Conservation (phyloP, 352 stramenopile species). For the Phytophthora sp. region DNA sequence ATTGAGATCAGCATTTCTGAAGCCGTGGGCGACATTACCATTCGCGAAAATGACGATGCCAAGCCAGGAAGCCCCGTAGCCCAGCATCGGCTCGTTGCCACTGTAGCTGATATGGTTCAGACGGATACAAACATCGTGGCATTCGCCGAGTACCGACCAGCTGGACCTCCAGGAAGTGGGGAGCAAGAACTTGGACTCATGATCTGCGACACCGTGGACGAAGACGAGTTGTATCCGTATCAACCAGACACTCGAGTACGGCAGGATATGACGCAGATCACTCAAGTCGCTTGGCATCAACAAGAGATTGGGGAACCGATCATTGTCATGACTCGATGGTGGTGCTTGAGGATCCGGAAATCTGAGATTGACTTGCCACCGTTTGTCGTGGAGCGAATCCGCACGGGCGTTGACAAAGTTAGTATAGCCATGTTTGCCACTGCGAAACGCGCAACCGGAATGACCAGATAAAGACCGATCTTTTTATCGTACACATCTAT, state of each 20-base stretch:
- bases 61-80: constrained; percentile 34
- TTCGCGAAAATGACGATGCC: constrained; percentile 62
- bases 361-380: constrained; percentile 30
- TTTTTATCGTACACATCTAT: too few relatives aligned
- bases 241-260: constrained; percentile 36
- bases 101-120: constrained; percentile 33
- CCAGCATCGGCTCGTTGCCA: constrained; percentile 48
- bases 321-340: constrained; percentile 40
- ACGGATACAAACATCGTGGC: constrained; percentile 52
- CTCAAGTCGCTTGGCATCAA: constrained; percentile 25
- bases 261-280: constrained; percentile 44
- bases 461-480: background rate
- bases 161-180: constrained; percentile 1
- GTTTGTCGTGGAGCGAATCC: constrained; percentile 33
- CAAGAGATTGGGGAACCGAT: constrained; percentile 22
- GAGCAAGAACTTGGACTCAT: constrained; percentile 38
- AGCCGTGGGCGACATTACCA: constrained; percentile 44
- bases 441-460: constrained; percentile 4
- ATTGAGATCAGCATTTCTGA: constrained; percentile 60
- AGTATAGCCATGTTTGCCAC: constrained; percentile 30
- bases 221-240: constrained; percentile 56
- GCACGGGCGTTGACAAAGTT: constrained; percentile 35
- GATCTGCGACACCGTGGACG: constrained; percentile 45
- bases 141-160: constrained; percentile 42
- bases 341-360: constrained; percentile 35